phyloP scores from a whole-genome alignment of 768 basidiomycete genomes.

The Cystofilobasidium macerans region DNA sequence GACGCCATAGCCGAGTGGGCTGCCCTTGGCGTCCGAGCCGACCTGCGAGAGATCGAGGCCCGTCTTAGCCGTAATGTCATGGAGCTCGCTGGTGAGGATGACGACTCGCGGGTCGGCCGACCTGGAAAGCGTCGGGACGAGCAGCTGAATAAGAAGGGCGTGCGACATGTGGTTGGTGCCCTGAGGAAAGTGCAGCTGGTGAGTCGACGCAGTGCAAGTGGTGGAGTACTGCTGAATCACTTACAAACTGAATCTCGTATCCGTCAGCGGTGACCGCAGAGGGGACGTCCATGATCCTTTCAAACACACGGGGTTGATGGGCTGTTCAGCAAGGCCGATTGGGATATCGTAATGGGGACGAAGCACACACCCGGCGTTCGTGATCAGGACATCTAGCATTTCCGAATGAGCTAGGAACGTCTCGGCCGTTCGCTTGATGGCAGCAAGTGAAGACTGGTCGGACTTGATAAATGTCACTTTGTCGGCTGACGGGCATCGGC shows the following conservation, averaged over 20 bases:
- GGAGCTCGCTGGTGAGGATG: not conserved
- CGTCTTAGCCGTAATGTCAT: not conserved
- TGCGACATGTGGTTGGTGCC: not conserved
- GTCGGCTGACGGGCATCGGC: not conserved
- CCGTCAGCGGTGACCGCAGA: not conserved
- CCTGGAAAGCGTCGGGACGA: not conserved
- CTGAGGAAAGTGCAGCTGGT: too few relatives aligned
- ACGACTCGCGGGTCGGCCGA: not conserved
- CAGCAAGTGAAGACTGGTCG: not conserved
- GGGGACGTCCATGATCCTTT: not conserved
- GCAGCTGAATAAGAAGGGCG: not conserved
- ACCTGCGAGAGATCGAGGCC: not conserved
- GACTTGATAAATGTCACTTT: not conserved
- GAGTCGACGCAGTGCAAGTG: not conserved
- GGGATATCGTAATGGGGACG: too few relatives aligned
- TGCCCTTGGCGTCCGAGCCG: not conserved
- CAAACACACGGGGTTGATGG: too few relatives aligned
- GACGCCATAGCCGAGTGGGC: not conserved
- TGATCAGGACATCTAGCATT: not conserved
- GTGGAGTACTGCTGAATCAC: not conserved
- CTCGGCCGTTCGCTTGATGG: not conserved
- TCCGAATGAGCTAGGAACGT: not conserved
- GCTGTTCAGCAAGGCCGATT: too few relatives aligned
- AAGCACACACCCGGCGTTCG: slow-evolving; percentile 6
- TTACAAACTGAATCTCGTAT: slow-evolving; percentile 4